A percentile compares a stretch with the other conserved stretches of the same genome.
Evolutionary conservation across 73 alveolate species (phyloP).

Genomic region (Tetrahymena borealis): DNA sequence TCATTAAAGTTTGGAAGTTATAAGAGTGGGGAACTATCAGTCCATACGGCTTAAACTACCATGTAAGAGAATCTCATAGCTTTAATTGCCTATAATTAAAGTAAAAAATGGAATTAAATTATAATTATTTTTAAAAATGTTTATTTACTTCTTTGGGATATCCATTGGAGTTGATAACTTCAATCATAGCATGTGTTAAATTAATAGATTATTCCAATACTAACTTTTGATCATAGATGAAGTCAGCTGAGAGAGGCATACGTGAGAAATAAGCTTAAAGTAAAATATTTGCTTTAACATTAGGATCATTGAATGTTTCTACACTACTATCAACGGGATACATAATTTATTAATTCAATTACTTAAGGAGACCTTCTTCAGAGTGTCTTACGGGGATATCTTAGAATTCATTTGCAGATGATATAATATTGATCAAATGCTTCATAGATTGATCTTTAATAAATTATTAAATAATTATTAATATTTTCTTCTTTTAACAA

Average conservation of each 20-base stretch:
- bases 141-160: not conserved
- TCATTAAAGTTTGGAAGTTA: constrained; percentile 24
- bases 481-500: not conserved
- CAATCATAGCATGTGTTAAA: constrained; percentile 26
- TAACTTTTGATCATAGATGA: not conserved
- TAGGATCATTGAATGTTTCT: constrained; percentile 26
- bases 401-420: constrained; percentile 35
- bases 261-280: constrained; percentile 28
- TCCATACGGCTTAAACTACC: constrained; percentile 37
- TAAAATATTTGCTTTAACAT: constrained; percentile 22
- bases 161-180: constrained; percentile 23
- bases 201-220: constrained; percentile 30
- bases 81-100: constrained; percentile 7
- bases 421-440: not conserved
- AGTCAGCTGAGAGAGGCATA: constrained; percentile 16
- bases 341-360: constrained; percentile 6
- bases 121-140: not conserved
- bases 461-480: not conserved
- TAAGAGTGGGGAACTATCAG: constrained; percentile 24
- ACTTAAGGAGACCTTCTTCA: constrained; percentile 8
- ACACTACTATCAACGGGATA: constrained; percentile 4
- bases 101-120: not conserved
- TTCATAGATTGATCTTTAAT: not conserved
- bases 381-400: constrained; percentile 22
- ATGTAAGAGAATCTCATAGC: constrained; percentile 28